A percentile compares a stretch with the other conserved stretches of the same genome.
Conservation (phyloP, 2,329 filamentous ascomycete species). For the Clonostachys sp. region DNA sequence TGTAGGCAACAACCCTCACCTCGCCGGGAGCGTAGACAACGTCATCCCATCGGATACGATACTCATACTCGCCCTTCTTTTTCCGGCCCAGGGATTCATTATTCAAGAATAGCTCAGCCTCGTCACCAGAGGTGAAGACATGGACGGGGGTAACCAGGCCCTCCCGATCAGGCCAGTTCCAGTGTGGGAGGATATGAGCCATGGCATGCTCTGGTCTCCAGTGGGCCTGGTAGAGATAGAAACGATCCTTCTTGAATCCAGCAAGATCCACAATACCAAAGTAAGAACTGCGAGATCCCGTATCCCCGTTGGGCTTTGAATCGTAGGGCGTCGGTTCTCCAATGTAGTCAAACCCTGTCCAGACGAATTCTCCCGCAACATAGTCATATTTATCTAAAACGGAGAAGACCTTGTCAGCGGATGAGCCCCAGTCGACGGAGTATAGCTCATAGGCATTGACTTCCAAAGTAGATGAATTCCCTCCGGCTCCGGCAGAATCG, state of each 20-base stretch:
- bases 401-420: constrained; percentile 47
- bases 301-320: not conserved
- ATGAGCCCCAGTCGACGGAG: constrained; percentile 34
- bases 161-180: constrained; percentile 44
- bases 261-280: constrained; percentile 52
- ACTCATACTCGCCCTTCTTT: constrained; percentile 25
- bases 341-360: constrained; percentile 44
- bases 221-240: constrained; percentile 47
- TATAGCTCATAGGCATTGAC: constrained; percentile 49
- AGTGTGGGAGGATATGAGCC: constrained; percentile 50
- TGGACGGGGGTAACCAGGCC: constrained; percentile 46
- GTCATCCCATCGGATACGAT: constrained; percentile 49
- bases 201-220: constrained; percentile 41
- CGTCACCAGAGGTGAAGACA: constrained; percentile 43
- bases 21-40: constrained; percentile 41
- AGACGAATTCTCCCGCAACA: constrained; percentile 48
- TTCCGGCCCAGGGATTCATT: constrained; percentile 34
- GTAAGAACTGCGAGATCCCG: constrained; percentile 39
- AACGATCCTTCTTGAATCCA: constrained; percentile 51
- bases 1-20: constrained; percentile 39
- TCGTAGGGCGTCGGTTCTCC: constrained; percentile 45
- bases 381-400: constrained; percentile 39
- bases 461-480: constrained; percentile 1
- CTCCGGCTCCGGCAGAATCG: constrained; percentile 3
- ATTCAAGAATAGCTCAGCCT: constrained; percentile 51